phyloP scores from a whole-genome alignment of 495 filamentous ascomycete genomes.

The Xylaria curta region DNA sequence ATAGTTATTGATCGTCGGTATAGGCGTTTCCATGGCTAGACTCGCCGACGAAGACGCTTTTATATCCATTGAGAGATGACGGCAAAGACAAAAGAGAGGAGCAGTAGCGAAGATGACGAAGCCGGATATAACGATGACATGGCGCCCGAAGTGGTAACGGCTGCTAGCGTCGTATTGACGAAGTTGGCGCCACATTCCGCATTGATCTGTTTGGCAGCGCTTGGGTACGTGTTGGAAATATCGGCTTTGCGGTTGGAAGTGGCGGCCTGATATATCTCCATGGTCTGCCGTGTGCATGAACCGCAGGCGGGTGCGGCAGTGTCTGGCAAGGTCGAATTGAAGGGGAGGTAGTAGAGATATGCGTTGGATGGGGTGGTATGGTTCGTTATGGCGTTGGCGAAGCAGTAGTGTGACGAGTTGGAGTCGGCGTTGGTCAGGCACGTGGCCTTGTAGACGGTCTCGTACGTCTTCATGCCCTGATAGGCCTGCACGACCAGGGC shows the following conservation, averaged over 20 bases:
- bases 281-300: slow-evolving; percentile 71
- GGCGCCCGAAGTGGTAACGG: slow-evolving; percentile 34
- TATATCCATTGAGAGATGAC: slow-evolving; percentile 17
- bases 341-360: slow-evolving; percentile 83
- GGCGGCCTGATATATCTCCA: slow-evolving; percentile 69
- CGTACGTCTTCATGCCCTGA: slow-evolving; percentile 72
- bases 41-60: not conserved
- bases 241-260: slow-evolving; percentile 64
- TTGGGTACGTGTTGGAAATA: slow-evolving; percentile 64
- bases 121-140: slow-evolving; percentile 22
- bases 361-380: slow-evolving; percentile 66
- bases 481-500: slow-evolving; percentile 76
- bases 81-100: slow-evolving; percentile 26
- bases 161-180: slow-evolving; percentile 64
- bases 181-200: slow-evolving; percentile 67
- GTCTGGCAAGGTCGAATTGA: slow-evolving; percentile 71
- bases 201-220: slow-evolving; percentile 70
- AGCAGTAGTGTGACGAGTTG: slow-evolving; percentile 67
- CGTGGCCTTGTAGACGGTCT: slow-evolving; percentile 75
- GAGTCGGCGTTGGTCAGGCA: slow-evolving; percentile 66
- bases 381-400: slow-evolving; percentile 85
- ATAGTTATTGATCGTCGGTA: not conserved
- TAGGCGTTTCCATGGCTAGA: not conserved
- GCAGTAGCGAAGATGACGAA: slow-evolving; percentile 32
- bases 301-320: slow-evolving; percentile 70